A percentile compares a stretch with the other conserved stretches of the same genome.
phyloP scores from a whole-genome alignment of 352 stramenopile genomes.

The Pythium chondricola region DNA sequence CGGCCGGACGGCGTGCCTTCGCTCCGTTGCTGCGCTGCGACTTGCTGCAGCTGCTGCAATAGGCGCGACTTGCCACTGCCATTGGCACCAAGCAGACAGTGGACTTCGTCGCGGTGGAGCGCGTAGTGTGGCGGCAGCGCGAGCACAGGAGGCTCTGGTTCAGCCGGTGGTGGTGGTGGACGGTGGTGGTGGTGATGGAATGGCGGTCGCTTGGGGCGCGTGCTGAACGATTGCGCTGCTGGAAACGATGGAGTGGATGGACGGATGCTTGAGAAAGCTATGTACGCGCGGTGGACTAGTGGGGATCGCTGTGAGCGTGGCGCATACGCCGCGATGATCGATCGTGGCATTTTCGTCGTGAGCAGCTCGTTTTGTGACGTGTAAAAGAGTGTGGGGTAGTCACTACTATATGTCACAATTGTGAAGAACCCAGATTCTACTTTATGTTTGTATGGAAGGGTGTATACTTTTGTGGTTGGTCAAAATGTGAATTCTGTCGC shows the following conservation, averaged over 20 bases:
- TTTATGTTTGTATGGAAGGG: neutral
- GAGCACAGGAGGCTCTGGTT: slow-evolving; percentile 22
- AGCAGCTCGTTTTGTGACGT: no score
- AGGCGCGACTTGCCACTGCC: slow-evolving; percentile 65
- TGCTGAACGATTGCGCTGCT: neutral
- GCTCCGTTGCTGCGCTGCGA: slow-evolving; percentile 9
- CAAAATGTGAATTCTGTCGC: slow-evolving; percentile 3
- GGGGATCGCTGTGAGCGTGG: no score
- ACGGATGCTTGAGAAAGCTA: no score
- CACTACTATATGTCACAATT: no score
- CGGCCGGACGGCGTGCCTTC: slow-evolving; percentile 4
- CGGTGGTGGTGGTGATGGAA: neutral
- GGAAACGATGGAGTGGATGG: neutral
- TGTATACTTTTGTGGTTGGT: neutral
- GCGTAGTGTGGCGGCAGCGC: slow-evolving; percentile 32
- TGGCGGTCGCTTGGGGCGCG: neutral
- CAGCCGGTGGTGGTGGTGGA: neutral
- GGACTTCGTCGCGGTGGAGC: slow-evolving; percentile 42
- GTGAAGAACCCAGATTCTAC: neutral
- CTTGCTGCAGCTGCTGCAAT: slow-evolving; percentile 33
- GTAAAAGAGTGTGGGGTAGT: no score
- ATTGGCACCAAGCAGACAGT: slow-evolving; percentile 70
- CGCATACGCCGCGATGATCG: no score
- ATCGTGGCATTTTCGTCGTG: no score
- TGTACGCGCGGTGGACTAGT: no score